These are phyloP conservation scores for Aspergillus mulundensis DNA, from an alignment of 495 filamentous ascomycete species.

Conservation along the genomic window DNA sequence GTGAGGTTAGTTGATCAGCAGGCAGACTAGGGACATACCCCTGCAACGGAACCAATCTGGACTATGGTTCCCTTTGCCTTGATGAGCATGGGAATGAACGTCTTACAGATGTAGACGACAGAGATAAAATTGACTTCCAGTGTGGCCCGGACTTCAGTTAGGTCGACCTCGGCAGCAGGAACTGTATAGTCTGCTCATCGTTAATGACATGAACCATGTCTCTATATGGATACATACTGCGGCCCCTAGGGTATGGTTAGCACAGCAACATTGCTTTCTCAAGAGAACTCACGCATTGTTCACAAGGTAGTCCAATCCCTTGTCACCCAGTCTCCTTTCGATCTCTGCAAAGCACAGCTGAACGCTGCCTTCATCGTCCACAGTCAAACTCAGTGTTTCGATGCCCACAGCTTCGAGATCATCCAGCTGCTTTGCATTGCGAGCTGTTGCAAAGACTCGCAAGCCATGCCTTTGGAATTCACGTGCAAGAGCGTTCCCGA, in stretches of 20 bases:
- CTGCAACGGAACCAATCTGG: conserved; percentile 56
- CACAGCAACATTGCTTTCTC: neutral
- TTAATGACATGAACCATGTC: neutral
- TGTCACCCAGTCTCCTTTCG: conserved; percentile 36
- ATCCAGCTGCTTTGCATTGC: conserved; percentile 43
- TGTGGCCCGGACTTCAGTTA: conserved; percentile 45
- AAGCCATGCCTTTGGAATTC: conserved; percentile 50
- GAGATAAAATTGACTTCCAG: conserved; percentile 60
- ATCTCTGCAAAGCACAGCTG: conserved; percentile 40
- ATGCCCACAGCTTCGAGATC: conserved; percentile 47
- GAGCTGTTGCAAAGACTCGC: conserved; percentile 56
- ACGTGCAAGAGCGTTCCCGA: conserved; percentile 54
- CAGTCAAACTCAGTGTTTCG: conserved; percentile 51
- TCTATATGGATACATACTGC: conserved; percentile 27
- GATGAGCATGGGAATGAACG: conserved; percentile 56
- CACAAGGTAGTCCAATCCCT: conserved; percentile 52
- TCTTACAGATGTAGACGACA: conserved; percentile 57
- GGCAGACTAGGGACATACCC: conserved; percentile 25
- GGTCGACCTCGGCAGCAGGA: conserved; percentile 54
- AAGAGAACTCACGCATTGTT: conserved; percentile 55
- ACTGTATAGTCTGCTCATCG: conserved; percentile 51
- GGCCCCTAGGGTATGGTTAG: conserved; percentile 28
- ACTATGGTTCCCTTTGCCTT: conserved; percentile 58
- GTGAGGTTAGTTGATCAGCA: neutral
- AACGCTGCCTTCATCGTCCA: conserved; percentile 46